These are phyloP conservation scores for Aphanomyces stellatus DNA, from an alignment of 352 stramenopile species.

Conservation along the genomic window DNA sequence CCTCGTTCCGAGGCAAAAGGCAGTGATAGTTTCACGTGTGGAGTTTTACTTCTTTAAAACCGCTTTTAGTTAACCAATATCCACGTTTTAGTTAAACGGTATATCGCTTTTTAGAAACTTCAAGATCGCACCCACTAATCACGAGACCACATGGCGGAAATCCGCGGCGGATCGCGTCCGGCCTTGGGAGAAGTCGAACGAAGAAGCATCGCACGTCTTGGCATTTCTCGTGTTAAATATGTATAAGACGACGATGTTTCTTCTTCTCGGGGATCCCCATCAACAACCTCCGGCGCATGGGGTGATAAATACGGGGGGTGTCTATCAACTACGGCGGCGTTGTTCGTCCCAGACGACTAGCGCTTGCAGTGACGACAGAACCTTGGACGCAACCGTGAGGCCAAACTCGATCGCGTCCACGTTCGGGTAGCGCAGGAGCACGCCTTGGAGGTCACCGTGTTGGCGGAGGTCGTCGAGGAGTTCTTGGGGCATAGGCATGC, in stretches of 20 bases:
- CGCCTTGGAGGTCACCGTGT: constrained; percentile 77
- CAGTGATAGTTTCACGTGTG: too few relatives aligned
- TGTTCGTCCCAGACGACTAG: constrained; percentile 53
- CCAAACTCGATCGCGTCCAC: constrained; percentile 68
- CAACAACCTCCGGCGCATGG: too few relatives aligned
- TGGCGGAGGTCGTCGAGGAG: constrained; percentile 50
- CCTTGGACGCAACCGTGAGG: constrained; percentile 65
- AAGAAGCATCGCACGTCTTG: too few relatives aligned
- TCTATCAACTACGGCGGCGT: constrained; percentile 11
- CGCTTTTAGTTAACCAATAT: not conserved
- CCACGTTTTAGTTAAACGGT: not conserved
- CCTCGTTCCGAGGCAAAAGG: not conserved
- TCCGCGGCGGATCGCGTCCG: too few relatives aligned
- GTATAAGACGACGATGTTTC: too few relatives aligned
- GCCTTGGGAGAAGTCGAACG: too few relatives aligned
- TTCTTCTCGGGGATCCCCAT: too few relatives aligned
- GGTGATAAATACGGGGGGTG: not conserved
- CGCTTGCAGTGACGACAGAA: constrained; percentile 56
- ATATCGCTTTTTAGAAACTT: too few relatives aligned
- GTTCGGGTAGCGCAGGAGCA: constrained; percentile 47
- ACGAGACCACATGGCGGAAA: too few relatives aligned
- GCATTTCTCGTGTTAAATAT: too few relatives aligned
- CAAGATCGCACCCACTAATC: too few relatives aligned
- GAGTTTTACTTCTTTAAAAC: too few relatives aligned
- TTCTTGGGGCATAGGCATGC: constrained; percentile 37